Percentiles rank a stretch among this genome's conserved stretches.
Conservation (phyloP, 2,329 filamentous ascomycete species). For the Microdochium nivale region DNA sequence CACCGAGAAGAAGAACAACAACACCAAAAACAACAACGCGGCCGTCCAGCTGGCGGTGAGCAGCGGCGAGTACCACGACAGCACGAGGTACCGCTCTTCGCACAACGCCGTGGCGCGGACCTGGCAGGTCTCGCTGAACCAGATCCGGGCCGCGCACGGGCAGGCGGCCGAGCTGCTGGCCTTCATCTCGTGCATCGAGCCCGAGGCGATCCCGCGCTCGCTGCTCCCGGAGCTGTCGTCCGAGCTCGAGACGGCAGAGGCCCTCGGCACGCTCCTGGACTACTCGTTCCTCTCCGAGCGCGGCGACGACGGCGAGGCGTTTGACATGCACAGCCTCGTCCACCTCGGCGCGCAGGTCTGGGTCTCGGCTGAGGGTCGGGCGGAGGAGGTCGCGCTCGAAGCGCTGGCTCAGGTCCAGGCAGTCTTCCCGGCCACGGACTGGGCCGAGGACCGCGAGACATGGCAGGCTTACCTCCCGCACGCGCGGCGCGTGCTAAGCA, state of each 20-base stretch:
- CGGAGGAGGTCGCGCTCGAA: neutral
- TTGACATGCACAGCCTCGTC: conserved; percentile 28
- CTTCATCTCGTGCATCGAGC: conserved; percentile 29
- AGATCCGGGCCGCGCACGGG: conserved; percentile 18
- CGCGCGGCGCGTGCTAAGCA: conserved; percentile 13
- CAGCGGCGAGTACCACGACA: conserved; percentile 27
- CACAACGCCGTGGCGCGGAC: conserved; percentile 27
- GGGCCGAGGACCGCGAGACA: neutral
- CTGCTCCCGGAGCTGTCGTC: conserved; percentile 14
- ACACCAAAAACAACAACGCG: conserved; percentile 21
- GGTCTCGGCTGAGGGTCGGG: conserved; percentile 10
- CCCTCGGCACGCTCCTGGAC: conserved; percentile 20
- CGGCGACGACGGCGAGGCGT: conserved; percentile 11
- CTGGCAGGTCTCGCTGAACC: conserved; percentile 30
- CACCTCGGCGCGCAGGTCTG: conserved; percentile 21
- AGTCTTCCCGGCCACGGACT: conserved; percentile 3
- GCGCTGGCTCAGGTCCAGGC: neutral
- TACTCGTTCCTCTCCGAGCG: conserved; percentile 22
- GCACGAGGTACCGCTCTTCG: conserved; percentile 17
- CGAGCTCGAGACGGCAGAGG: conserved; percentile 10
- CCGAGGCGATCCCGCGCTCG: conserved; percentile 26
- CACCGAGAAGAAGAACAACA: conserved; percentile 20
- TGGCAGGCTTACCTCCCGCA: conserved; percentile 20
- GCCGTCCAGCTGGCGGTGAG: too few species aligned
- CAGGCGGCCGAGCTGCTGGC: conserved; percentile 25